Conservation (phyloP, 129 eudicot species). For the Glebionis coronaria region DNA sequence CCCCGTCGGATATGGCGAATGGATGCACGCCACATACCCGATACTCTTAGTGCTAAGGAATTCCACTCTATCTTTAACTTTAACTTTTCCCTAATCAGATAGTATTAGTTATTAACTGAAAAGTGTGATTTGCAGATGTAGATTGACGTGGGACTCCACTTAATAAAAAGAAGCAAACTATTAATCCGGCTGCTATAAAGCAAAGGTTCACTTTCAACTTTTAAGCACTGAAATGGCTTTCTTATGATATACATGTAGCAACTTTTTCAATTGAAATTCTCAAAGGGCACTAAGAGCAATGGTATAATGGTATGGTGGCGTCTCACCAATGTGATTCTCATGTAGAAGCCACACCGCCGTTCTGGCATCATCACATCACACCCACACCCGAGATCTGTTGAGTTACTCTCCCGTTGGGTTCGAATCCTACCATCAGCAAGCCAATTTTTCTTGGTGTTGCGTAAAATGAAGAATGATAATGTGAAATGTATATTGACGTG, state of each 20-base stretch:
- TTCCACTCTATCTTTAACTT: neutral
- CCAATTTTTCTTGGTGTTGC: too few species aligned
- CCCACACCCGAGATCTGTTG: too few species aligned
- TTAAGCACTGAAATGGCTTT: neutral
- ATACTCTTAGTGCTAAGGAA: constrained; percentile 3
- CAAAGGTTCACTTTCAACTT: neutral
- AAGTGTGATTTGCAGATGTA: constrained; percentile 8
- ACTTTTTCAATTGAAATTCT: neutral
- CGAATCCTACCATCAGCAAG: too few species aligned
- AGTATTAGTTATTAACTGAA: neutral
- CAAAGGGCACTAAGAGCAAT: neutral
- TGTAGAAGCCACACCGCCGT: too few species aligned
- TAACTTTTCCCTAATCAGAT: neutral
- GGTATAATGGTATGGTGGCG: too few species aligned
- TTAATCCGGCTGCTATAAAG: neutral
- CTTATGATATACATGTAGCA: neutral
- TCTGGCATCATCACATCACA: too few species aligned
- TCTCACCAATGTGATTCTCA: too few species aligned
- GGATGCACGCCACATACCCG: too few species aligned
- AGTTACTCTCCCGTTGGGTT: too few species aligned
- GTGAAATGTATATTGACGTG: too few species aligned
- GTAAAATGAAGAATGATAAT: too few species aligned
- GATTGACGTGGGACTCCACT: constrained; percentile 9
- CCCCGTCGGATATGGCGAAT: too few species aligned
- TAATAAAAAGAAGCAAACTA: constrained; percentile 1